Base-by-base conservation (phyloP, 2,329 filamentous ascomycete genomes). In the Fusarium virguliforme region DNA sequence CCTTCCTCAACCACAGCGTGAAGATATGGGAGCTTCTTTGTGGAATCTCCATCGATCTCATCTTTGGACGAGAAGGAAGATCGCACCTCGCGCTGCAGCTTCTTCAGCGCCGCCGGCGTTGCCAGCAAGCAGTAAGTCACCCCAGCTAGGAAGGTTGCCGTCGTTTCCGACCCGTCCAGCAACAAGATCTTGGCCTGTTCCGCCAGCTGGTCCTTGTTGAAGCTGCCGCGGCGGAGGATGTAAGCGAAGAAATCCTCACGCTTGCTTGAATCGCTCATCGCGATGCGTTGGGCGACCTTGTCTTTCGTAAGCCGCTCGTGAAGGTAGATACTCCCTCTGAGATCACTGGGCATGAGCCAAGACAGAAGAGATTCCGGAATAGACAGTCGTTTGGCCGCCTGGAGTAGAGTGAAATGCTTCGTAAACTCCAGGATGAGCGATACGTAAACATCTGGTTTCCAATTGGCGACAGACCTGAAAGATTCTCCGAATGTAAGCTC, bases 401-500 rank as follows among this genome's bases (percentile, higher is more conserved):
- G 46, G 9, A 54, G 32, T 26, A 58, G 38, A 13, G 40, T 35
- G 13, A 37, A 35, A 18, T 35, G 26, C 24, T 38, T 55, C 13
- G 41, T 12, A 15, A 56, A 40, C 8, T 34, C 22, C 5, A 58
- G 9, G n/a, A 54, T 38, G 18, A 62, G 60, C 3, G 60, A 54
- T 6, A 63, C 60, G 48, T 50, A 67, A 10, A 48, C 28, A 22
- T 58, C 37, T 13, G 37, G n/a, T 18, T 48, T 40, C 12, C 54
- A 56, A 5, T 53, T 22, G 6, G 37, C 54, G 22, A 67, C 60
- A 9, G 64, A 56, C 6, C 22, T 30, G 15, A 67, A 63, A 8
- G 64, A 60, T 13, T 67, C 60, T 8, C 64, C 55, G 26, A 67
- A 67, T 6, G 60, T 50, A n/a, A 60, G 54, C 13, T 67, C 50